Evolutionary conservation across 108 stramenopile species (phyloP).

Genomic region (Chaetoceros tenuissimus): DNA sequence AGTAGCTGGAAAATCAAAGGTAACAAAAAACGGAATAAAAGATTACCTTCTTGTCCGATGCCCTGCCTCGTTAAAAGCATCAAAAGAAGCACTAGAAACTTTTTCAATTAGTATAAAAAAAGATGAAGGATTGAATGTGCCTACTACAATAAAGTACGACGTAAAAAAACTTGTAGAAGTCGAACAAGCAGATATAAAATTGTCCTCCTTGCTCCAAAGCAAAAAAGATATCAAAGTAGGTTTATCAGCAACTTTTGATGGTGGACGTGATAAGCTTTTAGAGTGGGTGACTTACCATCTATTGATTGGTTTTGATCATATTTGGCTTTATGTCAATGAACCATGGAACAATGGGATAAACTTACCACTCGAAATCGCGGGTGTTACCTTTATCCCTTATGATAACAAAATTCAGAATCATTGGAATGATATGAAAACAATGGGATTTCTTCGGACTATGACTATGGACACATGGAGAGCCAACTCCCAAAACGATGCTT

Average conservation of each 20-base stretch:
- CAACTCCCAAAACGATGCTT: background rate
- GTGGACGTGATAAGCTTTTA: background rate
- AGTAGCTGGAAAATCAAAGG: background rate
- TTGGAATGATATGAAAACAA: background rate
- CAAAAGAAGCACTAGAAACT: background rate
- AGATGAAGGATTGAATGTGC: background rate
- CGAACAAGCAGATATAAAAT: background rate
- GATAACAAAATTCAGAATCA: background rate
- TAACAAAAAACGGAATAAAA: background rate
- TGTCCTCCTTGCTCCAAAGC: background rate
- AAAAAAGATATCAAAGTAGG: background rate
- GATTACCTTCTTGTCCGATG: background rate
- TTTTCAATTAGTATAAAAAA: background rate
- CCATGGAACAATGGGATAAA: slow-evolving; percentile 1
- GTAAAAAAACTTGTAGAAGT: background rate
- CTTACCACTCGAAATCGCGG: background rate
- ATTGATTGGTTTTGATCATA: slow-evolving; percentile 23
- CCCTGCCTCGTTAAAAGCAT: background rate
- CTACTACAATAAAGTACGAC: background rate
- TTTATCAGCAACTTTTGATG: background rate
- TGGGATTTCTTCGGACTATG: background rate
- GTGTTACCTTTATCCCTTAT: background rate
- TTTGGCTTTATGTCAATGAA: slow-evolving; percentile 23
- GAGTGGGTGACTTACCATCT: slow-evolving; percentile 27
- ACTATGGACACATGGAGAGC: background rate